Evolutionary conservation across 148 eudicot genomes (phyloP), one percentile per base, ranked within the genome.

Genomic region (Diospyros kaki): DNA sequence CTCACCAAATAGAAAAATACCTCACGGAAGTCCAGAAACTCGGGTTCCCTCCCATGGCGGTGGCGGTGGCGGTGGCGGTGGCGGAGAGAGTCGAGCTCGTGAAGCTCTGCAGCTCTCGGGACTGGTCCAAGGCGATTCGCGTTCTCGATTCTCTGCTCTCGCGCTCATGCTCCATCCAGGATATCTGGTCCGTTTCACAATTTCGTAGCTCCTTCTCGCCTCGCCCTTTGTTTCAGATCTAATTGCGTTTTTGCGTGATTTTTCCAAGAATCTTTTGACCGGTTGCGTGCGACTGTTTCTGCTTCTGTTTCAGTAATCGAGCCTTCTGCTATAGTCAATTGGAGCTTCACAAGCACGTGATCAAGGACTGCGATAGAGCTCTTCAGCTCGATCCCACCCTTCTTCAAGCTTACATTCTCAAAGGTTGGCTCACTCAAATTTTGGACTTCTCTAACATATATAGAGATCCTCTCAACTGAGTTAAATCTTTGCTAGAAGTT

Each of bases 121-220:
- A 95, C 78, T 95, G 98, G 98, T 89, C 93, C 28, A 95, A 95
- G 75, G 98, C 98, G 18, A 95, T 95, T 84, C 96, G 98, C 71
- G 76, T 92, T 76, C 93, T 95, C 75, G 97, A 95, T 82, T 90
- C 96, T 17, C 84, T 93, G 41, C 84, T 95, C 39, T 75, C 90
- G 48, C 78, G 86, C 42, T 87, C 97, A 66, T 86, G 79, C 70
- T 56, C 83, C 69, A 81, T 88, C 75, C 98, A 90, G 78, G 98
- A 95, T 82, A 79, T 95, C 84, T 92, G 98, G 98, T 94, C 52
- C 45, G 53, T 55, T 28, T 13, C 71, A 18, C 66, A 53, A 68
- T 46, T 9, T 69, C 58, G n/a, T 50, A 17, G 10, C 9, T 18
- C 12, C 5, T 10, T 66, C 39, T 56, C 9, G 2, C 64, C 46